Evolutionary conservation across 768 basidiomycete genomes (phyloP), one percentile per base, ranked within the genome.

Genomic region (Suillus fuscotomentosus): DNA sequence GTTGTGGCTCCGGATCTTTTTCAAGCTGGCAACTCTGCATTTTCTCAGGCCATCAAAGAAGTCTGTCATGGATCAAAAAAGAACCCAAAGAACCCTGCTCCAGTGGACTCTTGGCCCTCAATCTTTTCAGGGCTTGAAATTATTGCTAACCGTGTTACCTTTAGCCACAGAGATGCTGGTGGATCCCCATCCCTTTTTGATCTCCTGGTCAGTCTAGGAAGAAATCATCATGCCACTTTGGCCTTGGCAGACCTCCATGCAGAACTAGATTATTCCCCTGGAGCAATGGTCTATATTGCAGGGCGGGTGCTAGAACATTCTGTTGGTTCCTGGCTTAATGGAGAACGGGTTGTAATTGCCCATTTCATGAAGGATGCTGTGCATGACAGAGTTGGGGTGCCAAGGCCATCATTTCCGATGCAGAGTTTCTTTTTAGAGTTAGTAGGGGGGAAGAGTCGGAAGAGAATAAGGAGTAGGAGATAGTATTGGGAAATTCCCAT

Each of bases 131-230:
- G 48, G 6, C 41, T 60, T 1, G 63, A 64, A 22, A 6, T 64
- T 1, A 64, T 64, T 20, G 17, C n/a, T 3, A 64, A 64, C 17
- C 22, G 15, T 6, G 4, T 42, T 2, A 64, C 59, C 5, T 42
- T 41, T 8, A 34, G 20, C 9, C 27, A 60, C 14, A 14, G 22
- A 20, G 63, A 64, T 24, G 3, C 3, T 22, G 39, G 31, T 8
- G 13, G 43, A 3, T 34, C 57, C 1, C 20, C 47, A 0, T 20
- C 36, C 1, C 15, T 39, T 4, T 63, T 60, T 42, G 62, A 66
- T 57, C 43, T 57, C 11, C 48, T 66, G 13, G 34, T 63, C 36
- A 63, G 62, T 42, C 13, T 63, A 11, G 56, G 65, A 31, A 31
- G 31, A 31, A 31, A 31, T 31, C 5, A 15, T 3, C 7, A 10